Conservation (phyloP, 2,329 filamentous ascomycete genomes). For the Aspergillus novofumigatus region DNA sequence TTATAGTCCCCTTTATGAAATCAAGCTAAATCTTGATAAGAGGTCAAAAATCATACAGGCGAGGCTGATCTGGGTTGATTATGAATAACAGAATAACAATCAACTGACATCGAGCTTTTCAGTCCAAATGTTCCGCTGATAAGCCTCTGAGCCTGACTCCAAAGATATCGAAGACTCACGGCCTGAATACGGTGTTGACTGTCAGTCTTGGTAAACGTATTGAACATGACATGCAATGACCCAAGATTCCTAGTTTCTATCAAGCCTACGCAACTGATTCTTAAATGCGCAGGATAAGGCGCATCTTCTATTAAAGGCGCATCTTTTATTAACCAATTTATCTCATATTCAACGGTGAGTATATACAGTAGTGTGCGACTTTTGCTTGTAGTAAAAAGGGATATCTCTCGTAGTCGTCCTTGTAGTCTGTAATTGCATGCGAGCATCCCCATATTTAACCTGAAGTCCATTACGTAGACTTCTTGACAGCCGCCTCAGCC, state of each 20-base stretch:
- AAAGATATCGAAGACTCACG: not conserved
- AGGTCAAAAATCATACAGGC: not conserved
- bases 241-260: not conserved
- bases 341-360: not conserved
- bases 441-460: not conserved
- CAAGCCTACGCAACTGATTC: not conserved
- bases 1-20: not conserved
- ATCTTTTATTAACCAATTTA: not conserved
- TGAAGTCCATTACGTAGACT: conserved; percentile 12
- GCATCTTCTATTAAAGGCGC: not conserved
- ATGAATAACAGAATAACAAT: too few relatives aligned
- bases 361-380: not conserved
- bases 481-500: conserved; percentile 35
- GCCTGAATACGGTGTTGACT: not conserved
- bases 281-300: not conserved
- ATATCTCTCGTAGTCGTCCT: not conserved
- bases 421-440: not conserved
- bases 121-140: not conserved
- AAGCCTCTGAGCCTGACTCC: not conserved
- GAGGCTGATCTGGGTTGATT: too few relatives aligned
- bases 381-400: not conserved
- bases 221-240: not conserved
- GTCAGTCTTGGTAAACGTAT: not conserved
- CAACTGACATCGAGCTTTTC: not conserved
- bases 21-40: not conserved